These are phyloP conservation scores for Hermanozyma aechmeae DNA, from an alignment of 805 yeast genomes.

Conservation along the genomic window DNA sequence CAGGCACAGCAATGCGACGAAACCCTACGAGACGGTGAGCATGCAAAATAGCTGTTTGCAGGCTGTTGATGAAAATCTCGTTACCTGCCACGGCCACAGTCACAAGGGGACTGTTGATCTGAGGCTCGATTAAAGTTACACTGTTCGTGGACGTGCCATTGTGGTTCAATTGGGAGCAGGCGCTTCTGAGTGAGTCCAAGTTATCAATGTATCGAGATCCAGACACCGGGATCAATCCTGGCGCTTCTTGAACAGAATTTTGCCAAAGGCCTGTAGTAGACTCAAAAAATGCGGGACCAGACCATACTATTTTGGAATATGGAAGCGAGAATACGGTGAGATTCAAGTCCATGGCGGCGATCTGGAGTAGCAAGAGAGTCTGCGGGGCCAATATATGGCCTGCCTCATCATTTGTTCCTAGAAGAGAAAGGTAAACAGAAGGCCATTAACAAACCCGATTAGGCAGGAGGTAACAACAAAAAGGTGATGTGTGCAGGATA, in stretches of 20 bases:
- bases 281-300: slow-evolving; percentile 13
- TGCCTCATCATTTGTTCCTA: not conserved
- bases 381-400: no score
- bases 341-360: slow-evolving; percentile 9
- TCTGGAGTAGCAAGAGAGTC: not conserved
- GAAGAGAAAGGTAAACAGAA: no score
- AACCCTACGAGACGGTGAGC: no score
- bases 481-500: no score
- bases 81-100: slow-evolving; percentile 29
- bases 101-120: slow-evolving; percentile 21
- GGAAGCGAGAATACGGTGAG: slow-evolving; percentile 18
- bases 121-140: slow-evolving; percentile 20
- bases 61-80: slow-evolving; percentile 16
- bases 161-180: slow-evolving; percentile 7
- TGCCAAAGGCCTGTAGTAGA: slow-evolving; percentile 28
- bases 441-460: no score
- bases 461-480: no score
- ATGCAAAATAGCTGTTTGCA: slow-evolving; percentile 14
- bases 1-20: no score
- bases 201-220: no score
- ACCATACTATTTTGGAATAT: slow-evolving; percentile 16
- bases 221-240: slow-evolving; percentile 7
- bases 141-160: slow-evolving; percentile 10
- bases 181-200: slow-evolving; percentile 5
- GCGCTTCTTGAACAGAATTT: no score